phyloP scores from a whole-genome alignment of 1,284 basidiomycete species.

The Tilletia indica region DNA sequence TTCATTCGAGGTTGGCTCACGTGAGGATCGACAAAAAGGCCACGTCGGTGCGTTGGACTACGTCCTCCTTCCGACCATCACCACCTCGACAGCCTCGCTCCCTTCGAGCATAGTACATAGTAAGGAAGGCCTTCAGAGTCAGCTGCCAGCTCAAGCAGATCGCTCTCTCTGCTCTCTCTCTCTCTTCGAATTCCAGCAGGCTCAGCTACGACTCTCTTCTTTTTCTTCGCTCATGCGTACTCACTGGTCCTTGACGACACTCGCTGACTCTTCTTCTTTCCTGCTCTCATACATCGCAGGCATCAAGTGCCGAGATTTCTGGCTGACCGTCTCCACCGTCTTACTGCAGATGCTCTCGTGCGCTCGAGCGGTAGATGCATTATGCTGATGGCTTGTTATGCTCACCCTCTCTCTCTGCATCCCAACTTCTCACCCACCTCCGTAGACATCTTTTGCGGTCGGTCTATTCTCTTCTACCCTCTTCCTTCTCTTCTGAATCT shows the following conservation, averaged over 20 bases:
- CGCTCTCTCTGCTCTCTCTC: background rate
- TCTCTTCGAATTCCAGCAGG: background rate
- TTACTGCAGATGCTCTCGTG: background rate
- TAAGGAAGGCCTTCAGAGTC: no score
- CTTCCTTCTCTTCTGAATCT: no score
- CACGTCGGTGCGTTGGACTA: no score
- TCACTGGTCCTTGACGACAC: no score
- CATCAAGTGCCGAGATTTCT: conserved; percentile 8
- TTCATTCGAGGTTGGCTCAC: no score
- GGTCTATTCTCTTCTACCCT: background rate
- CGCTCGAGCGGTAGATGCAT: background rate
- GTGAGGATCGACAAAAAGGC: no score
- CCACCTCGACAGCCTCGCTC: no score
- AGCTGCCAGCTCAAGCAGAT: background rate
- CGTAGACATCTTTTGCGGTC: conserved; percentile 32
- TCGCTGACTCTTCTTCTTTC: background rate
- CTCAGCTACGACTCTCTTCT: background rate
- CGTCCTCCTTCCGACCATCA: no score
- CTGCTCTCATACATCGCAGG: background rate
- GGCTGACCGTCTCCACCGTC: conserved; percentile 21
- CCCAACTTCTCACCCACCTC: background rate
- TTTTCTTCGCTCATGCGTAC: background rate
- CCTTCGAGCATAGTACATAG: no score
- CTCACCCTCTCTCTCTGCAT: background rate
- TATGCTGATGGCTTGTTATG: background rate